Percentiles rank a stretch among this genome's conserved stretches.
phyloP scores from a whole-genome alignment of 306 rosid genomes.

The Senna siamea region DNA sequence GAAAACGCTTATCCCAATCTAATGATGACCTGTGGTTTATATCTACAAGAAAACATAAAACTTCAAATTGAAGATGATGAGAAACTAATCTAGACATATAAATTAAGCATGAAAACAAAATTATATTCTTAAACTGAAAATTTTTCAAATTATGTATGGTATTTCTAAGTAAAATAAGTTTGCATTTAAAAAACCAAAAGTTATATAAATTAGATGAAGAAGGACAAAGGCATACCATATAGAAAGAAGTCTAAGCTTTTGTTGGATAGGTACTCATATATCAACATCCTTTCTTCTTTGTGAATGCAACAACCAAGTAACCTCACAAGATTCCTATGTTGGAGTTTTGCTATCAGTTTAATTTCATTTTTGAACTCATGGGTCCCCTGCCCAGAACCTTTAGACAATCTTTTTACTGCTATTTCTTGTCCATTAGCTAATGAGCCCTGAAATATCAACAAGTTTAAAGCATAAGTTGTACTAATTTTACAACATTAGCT shows the following conservation, averaged over 20 bases:
- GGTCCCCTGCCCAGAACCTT: neutral
- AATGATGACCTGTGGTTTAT: neutral
- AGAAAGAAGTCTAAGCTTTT: constrained; percentile 41
- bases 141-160: too few species aligned
- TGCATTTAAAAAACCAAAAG: neutral
- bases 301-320: constrained; percentile 14
- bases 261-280: constrained; percentile 27
- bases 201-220: neutral
- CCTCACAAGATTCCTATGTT: constrained; percentile 17
- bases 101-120: too few species aligned
- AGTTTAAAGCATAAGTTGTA: neutral
- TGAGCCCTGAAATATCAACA: constrained; percentile 31
- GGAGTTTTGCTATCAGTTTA: constrained; percentile 2
- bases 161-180: too few species aligned
- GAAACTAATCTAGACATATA: neutral
- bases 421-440: constrained; percentile 36
- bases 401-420: constrained; percentile 36
- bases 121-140: too few species aligned
- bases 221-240: constrained; percentile 16
- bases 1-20: constrained; percentile 30
- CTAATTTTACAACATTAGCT: neutral
- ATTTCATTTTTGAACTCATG: constrained; percentile 30
- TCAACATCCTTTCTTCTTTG: constrained; percentile 16
- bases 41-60: neutral
- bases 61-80: neutral